A percentile compares a stretch with the other conserved stretches of the same genome.
These are phyloP conservation scores for Aspergillus sp. DNA, from an alignment of 2,329 filamentous ascomycete species.

Conservation along the genomic window DNA sequence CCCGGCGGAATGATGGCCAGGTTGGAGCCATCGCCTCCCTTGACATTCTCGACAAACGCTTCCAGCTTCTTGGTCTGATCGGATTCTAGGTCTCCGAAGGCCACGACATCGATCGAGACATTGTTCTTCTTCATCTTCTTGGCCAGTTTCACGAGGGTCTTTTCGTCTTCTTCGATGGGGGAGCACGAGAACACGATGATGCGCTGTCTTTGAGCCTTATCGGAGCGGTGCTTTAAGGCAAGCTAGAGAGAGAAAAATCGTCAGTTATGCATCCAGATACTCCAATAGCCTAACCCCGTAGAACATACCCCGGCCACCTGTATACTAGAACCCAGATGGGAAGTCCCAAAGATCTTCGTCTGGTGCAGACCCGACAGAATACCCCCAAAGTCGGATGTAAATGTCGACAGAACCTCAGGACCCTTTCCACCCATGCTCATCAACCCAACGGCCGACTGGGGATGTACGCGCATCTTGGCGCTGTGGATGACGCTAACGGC, in stretches of 20 bases:
- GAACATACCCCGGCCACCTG: conserved; percentile 80
- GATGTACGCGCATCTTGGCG: conserved; percentile 88
- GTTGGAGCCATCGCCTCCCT: conserved; percentile 83
- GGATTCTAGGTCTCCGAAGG: conserved; percentile 88
- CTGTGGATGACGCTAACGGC: conserved; percentile 93
- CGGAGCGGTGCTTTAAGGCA: conserved; percentile 93
- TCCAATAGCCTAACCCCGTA: neutral
- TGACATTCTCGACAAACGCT: conserved; percentile 88
- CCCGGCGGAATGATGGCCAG: conserved; percentile 85
- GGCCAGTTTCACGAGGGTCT: conserved; percentile 76
- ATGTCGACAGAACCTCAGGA: conserved; percentile 92
- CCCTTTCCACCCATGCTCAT: conserved; percentile 99
- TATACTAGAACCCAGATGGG: conserved; percentile 85
- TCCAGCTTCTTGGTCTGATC: conserved; percentile 83
- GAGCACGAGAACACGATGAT: conserved; percentile 97
- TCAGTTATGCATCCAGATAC: conserved; percentile 4
- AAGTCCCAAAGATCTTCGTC: conserved; percentile 85
- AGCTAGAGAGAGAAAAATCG: conserved; percentile 48
- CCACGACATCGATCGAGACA: conserved; percentile 86
- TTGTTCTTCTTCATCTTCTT: conserved; percentile 99
- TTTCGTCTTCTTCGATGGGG: conserved; percentile 80
- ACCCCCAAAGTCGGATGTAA: conserved; percentile 93
- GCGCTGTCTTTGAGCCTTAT: conserved; percentile 91
- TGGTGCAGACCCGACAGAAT: conserved; percentile 85
- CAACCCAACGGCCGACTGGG: conserved; percentile 91